A percentile compares a stretch with the other conserved stretches of the same genome.
phyloP scores from a whole-genome alignment of 495 filamentous ascomycete genomes.

The Xylaria longipes region DNA sequence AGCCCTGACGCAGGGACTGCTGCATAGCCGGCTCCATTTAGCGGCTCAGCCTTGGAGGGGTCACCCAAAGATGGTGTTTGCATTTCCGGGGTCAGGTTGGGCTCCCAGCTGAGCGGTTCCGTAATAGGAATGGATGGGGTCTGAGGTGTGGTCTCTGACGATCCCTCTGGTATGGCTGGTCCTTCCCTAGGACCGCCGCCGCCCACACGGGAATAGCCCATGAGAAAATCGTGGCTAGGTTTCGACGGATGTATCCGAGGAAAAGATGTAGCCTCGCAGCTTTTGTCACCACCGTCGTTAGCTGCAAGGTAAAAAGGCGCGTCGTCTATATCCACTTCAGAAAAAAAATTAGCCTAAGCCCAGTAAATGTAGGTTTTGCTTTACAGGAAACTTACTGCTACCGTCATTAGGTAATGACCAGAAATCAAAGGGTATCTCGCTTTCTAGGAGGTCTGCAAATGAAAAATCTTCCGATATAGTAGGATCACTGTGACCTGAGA shows the following conservation, averaged over 20 bases:
- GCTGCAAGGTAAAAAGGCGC: constrained; percentile 1
- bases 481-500: background rate
- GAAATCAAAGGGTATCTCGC: constrained; percentile 1
- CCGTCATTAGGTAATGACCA: constrained; percentile 5
- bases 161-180: background rate
- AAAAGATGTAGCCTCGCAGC: background rate
- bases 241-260: background rate
- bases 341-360: background rate
- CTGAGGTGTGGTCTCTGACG: background rate
- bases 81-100: background rate
- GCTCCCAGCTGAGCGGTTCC: background rate
- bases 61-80: background rate
- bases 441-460: constrained; percentile 5
- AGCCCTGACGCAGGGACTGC: background rate
- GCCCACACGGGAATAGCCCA: background rate
- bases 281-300: background rate
- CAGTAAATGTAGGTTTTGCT: background rate
- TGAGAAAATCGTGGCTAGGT: background rate
- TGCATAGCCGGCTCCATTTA: background rate
- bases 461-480: background rate
- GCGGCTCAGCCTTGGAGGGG: background rate
- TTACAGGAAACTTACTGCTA: background rate
- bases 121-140: background rate
- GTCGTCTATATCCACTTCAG: background rate
- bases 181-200: background rate